Evolutionary conservation across 805 yeast genomes (phyloP).

Genomic region (Pichia pseudocactophila): DNA sequence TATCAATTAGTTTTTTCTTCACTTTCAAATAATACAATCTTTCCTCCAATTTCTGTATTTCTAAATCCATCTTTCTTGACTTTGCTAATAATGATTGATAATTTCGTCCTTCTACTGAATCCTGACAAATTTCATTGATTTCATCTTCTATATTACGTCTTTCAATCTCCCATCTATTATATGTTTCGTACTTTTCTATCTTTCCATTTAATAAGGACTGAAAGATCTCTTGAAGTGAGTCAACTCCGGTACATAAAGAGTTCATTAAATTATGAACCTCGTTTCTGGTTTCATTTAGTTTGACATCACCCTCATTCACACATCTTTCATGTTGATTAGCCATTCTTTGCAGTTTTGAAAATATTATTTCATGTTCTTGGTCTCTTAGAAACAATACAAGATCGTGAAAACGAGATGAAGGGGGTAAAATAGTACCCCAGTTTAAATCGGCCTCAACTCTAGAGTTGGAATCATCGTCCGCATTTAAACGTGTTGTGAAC

Average conservation of each 20-base stretch:
- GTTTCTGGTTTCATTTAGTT: constrained; percentile 24
- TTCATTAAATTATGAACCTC: constrained; percentile 23
- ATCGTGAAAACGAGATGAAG: constrained; percentile 8
- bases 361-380: constrained; percentile 21
- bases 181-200: constrained; percentile 9
- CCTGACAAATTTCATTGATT: constrained; percentile 31
- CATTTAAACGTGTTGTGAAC: too few relatives aligned
- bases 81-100: constrained; percentile 29
- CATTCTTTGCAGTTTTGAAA: constrained; percentile 19
- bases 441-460: too few relatives aligned
- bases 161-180: constrained; percentile 34
- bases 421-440: neutral
- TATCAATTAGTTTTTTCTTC: constrained; percentile 28
- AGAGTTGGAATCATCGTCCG: too few relatives aligned
- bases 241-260: constrained; percentile 35
- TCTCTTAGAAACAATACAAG: constrained; percentile 28
- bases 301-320: constrained; percentile 29
- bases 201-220: constrained; percentile 27
- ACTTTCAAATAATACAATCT: constrained; percentile 27
- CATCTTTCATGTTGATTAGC: constrained; percentile 21
- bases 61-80: constrained; percentile 27
- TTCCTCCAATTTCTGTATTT: constrained; percentile 32
- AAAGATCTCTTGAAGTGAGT: constrained; percentile 40
- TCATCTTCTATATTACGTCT: constrained; percentile 28
- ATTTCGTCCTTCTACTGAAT: constrained; percentile 35